Conservation (phyloP, 305 asterid species). For the Coffea humblotiana region DNA sequence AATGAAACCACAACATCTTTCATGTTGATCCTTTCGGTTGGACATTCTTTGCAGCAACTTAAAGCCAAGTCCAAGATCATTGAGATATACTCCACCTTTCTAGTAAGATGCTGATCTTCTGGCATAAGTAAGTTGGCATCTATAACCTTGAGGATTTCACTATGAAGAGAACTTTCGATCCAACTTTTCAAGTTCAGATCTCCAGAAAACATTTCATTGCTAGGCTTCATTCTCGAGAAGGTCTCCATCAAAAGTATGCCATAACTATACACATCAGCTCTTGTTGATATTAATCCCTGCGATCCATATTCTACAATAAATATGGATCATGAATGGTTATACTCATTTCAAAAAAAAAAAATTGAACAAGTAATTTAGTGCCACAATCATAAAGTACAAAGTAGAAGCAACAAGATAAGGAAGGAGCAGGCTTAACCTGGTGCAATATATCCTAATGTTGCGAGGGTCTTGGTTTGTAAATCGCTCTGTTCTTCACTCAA, state of each 20-base stretch:
- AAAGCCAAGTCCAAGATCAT: no score
- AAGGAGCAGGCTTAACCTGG: constrained; percentile 26
- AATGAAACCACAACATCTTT: no score
- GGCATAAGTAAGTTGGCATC: no score
- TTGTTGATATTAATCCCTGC: no score
- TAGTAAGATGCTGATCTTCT: no score
- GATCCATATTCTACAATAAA: no score
- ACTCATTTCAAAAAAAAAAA: no score
- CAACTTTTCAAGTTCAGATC: not conserved
- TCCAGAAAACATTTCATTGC: not conserved
- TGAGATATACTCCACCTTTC: no score
- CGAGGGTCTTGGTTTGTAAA: constrained; percentile 34
- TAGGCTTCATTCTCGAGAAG: not conserved
- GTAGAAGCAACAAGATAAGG: not conserved
- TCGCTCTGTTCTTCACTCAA: constrained; percentile 16
- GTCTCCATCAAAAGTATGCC: not conserved
- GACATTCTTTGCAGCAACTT: not conserved
- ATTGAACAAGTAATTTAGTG: not conserved
- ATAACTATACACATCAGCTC: not conserved
- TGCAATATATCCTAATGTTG: constrained; percentile 16
- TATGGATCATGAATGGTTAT: no score
- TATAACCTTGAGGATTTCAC: not conserved
- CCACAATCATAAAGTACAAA: not conserved
- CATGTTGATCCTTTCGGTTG: no score
- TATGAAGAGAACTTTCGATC: constrained; percentile 14